Evolutionary conservation across 1,284 basidiomycete genomes (phyloP), one percentile per base, ranked within the genome.

Genomic region (Rhodotorula sp.): DNA sequence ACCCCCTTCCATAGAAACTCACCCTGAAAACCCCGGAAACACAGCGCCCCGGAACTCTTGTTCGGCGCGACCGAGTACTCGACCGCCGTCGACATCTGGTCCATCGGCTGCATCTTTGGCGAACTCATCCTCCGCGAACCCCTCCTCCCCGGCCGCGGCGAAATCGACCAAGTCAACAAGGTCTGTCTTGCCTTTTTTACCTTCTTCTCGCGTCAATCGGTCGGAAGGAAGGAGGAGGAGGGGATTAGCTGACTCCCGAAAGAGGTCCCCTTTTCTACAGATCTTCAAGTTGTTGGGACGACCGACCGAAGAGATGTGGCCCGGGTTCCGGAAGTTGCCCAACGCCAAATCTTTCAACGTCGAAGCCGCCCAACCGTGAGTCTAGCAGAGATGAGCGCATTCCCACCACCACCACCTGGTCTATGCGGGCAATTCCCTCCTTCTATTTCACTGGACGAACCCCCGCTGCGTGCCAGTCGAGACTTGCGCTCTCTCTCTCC

Each of bases 31-130:
- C 8, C 39, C 10, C 10, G 34, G 14, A 15, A 21, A 54, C n/a
- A 15, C 79, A 95, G 95, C 63, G 92, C 97, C 10, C 97, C 97
- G 4, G 97, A 99, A 84, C 91, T 99, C 49, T 85, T 99, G 16
- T 85, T 99, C 26, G 97, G 96, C 16, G 91, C 91, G 23, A 90
- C 89, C 64, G 91, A 91, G 61, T 99, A 99, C 82, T 92, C 93
- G 15, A 97, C 95, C 16, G 91, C 95, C 2, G 89, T 99, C 76
- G 97, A 99, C 81, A 90, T 99, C 89, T 99, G 97, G 97, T 97
- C 93, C 61, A 90, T 99, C n/a, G 97, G 97, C 6, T 99, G 97
- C 84, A 98, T 99, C 78, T 98, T 99, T 80, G 96, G 91, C 34
- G 97, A 99, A 81, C 85, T 99, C 57, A 87, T 99, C 76, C 85